Evolutionary conservation across 2,329 filamentous ascomycete species (phyloP), one percentile per base, ranked within the genome.

Genomic region (Fusarium sarcochroum): DNA sequence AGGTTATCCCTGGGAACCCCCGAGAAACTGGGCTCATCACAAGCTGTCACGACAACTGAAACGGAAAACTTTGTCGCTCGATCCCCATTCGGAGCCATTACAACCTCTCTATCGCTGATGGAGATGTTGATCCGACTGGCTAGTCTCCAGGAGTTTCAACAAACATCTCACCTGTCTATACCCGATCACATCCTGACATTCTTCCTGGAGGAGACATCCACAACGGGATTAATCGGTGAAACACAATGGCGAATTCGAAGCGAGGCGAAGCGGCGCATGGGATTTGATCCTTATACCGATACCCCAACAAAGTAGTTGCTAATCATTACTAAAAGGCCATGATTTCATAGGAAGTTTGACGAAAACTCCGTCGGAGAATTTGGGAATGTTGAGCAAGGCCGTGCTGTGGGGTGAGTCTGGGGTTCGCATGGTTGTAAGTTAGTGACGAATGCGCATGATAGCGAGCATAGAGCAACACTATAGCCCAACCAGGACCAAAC

Each of bases 121-220:
- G 94, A 98, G 78, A 96, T 95, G 84, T 84, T 97, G 32, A 87
- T 97, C 46, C 93, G 95, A 41, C 86, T 98, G 46, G 90, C 92
- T 6, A 93, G 93, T 21, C 87, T 97, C 15, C 94, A 97, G 76
- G 93, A 97, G 81, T 97, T 96, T 78, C 92, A 97, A 76, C 94
- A 98, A 82, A 87, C 89, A 40, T 94, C 93, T 0, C 94, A 97
- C 73, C 86, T 97, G n/a, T 88, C 93, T 8, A 96, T 97, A 64
- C 92, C 92, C 2, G 94, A 98, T 76, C 93, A 97, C 72, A 88
- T 97, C 3, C 84, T 97, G 40, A 93, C 91, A 52, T 97, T 97
- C 81, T 98, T 97, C 80, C 84, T 98, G 17, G 86, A 88, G 62
- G 85, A 88, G 58, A 84, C 84, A 3, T 87, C 86, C 8, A 85